phyloP scores from a whole-genome alignment of 2,329 filamentous ascomycete genomes.

The Cordyceps farinosa region DNA sequence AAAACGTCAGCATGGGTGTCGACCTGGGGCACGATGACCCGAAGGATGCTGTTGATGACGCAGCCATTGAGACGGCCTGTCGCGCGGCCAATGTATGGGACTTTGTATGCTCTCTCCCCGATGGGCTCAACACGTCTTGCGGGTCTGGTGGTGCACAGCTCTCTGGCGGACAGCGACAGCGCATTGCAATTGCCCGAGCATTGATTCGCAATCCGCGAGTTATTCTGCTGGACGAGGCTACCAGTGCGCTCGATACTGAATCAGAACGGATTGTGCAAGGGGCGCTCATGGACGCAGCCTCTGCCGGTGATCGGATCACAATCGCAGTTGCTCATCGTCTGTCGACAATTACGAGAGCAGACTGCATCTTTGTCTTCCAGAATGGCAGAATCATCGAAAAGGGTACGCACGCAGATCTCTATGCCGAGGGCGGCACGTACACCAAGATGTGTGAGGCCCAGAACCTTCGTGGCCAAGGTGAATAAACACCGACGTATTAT shows the following conservation, averaged over 20 bases:
- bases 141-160: constrained; percentile 30
- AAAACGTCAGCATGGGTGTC: constrained; percentile 29
- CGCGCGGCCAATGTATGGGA: no score
- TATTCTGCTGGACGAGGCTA: constrained; percentile 57
- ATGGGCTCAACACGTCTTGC: neutral
- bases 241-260: constrained; percentile 46
- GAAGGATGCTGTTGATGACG: no score
- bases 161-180: constrained; percentile 54
- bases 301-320: constrained; percentile 20
- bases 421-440: no score
- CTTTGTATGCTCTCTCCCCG: constrained; percentile 25
- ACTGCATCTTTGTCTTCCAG: no score
- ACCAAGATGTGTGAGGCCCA: no score
- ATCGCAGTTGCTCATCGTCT: constrained; percentile 21
- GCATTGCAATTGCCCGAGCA: constrained; percentile 54
- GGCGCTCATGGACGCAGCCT: constrained; percentile 45
- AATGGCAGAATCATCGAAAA: no score
- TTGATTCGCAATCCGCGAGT: constrained; percentile 50
- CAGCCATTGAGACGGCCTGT: no score
- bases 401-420: no score
- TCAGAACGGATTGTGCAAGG: constrained; percentile 35
- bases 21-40: no score
- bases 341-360: constrained; percentile 4
- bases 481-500: no score
- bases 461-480: no score